These are phyloP conservation scores for Mortierella sp. DNA, from an alignment of 371 early-diverging fungal genomes.

Conservation along the genomic window DNA sequence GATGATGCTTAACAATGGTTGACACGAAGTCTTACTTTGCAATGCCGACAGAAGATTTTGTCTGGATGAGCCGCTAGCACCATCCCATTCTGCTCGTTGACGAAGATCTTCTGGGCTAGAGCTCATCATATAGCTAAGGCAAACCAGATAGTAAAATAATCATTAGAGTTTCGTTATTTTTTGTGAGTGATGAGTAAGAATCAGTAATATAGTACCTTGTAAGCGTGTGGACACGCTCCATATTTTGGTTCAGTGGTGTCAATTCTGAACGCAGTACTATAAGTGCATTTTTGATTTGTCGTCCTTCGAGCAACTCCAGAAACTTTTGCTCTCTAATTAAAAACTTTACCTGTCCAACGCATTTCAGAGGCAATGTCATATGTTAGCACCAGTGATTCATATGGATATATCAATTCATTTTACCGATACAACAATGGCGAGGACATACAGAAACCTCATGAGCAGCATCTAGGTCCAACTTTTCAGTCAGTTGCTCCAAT, in stretches of 20 bases:
- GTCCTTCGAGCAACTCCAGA: constrained; percentile 79
- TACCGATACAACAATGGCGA: neutral
- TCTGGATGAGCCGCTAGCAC: constrained; percentile 79
- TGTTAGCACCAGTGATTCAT: neutral
- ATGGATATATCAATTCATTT: neutral
- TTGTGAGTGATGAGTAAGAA: neutral
- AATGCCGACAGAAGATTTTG: constrained; percentile 70
- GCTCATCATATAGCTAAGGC: constrained; percentile 72
- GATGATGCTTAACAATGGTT: neutral
- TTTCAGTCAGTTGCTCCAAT: constrained; percentile 29
- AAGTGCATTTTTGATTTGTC: constrained; percentile 74
- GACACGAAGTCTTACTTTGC: constrained; percentile 60
- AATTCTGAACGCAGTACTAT: constrained; percentile 79
- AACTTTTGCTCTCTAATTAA: constrained; percentile 86
- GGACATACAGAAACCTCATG: constrained; percentile 33
- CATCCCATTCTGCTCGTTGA: constrained; percentile 83
- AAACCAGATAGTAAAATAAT: neutral
- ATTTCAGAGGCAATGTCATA: neutral
- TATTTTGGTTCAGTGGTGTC: constrained; percentile 74
- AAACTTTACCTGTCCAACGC: constrained; percentile 61
- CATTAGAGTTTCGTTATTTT: neutral
- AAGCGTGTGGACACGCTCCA: constrained; percentile 67
- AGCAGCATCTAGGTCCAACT: constrained; percentile 37
- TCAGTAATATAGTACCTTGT: constrained; percentile 51
- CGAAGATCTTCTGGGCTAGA: constrained; percentile 71